Conservation (phyloP, 768 basidiomycete genomes). For the Asterophora parasitica region DNA sequence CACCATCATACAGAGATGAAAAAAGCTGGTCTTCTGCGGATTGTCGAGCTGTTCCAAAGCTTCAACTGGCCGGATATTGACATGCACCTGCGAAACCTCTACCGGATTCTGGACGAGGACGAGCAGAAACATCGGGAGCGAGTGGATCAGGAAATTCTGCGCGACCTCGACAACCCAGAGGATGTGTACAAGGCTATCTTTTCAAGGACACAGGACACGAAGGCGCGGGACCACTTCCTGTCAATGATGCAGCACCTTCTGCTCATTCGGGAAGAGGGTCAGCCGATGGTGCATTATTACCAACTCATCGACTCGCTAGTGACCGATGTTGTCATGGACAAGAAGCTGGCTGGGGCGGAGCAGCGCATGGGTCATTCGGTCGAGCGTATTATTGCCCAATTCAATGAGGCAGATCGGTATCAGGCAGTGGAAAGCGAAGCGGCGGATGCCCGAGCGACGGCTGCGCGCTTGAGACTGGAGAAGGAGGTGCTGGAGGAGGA, state of each 20-base stretch:
- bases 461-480: slow-evolving; percentile 67
- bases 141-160: slow-evolving; percentile 70
- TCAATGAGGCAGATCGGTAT: slow-evolving; percentile 84
- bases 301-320: slow-evolving; percentile 88
- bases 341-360: slow-evolving; percentile 81
- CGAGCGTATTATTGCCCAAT: slow-evolving; percentile 79
- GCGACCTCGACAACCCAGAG: slow-evolving; percentile 72
- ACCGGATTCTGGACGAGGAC: slow-evolving; percentile 65
- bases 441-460: slow-evolving; percentile 57
- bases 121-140: slow-evolving; percentile 67
- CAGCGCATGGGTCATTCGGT: slow-evolving; percentile 86
- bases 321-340: slow-evolving; percentile 88
- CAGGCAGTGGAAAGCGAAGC: slow-evolving; percentile 79
- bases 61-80: slow-evolving; percentile 66
- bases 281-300: slow-evolving; percentile 80
- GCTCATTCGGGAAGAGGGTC: slow-evolving; percentile 85
- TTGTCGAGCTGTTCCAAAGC: slow-evolving; percentile 62
- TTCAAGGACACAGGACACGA: slow-evolving; percentile 70
- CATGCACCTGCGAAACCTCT: slow-evolving; percentile 58
- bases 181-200: slow-evolving; percentile 85
- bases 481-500: slow-evolving; percentile 83
- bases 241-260: slow-evolving; percentile 94
- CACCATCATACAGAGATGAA: slow-evolving; percentile 91
- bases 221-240: slow-evolving; percentile 79
- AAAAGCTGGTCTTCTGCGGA: slow-evolving; percentile 70